These are phyloP conservation scores for Allantophomopsis lycopodina DNA, from an alignment of 2,329 filamentous ascomycete species.

Conservation along the genomic window DNA sequence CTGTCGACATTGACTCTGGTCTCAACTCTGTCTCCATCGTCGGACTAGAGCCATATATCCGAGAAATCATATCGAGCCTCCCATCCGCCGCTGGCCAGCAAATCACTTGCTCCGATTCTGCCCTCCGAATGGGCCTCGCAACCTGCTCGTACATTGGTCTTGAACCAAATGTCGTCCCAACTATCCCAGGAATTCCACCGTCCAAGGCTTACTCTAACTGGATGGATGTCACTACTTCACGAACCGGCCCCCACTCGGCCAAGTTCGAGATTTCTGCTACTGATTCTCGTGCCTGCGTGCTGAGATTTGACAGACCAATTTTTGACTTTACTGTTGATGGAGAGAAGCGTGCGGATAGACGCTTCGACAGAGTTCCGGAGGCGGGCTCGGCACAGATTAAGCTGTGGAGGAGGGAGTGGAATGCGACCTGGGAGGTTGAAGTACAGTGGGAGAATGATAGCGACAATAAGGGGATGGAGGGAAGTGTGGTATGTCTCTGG, in stretches of 20 bases:
- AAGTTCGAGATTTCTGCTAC: slow-evolving; percentile 52
- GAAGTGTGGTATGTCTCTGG: slow-evolving; percentile 70
- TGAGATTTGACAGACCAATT: slow-evolving; percentile 59
- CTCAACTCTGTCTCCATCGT: slow-evolving; percentile 54
- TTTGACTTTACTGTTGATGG: slow-evolving; percentile 49
- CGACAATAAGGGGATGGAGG: slow-evolving; percentile 32
- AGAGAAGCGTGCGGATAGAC: slow-evolving; percentile 40
- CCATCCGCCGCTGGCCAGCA: slow-evolving; percentile 55
- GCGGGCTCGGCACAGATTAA: slow-evolving; percentile 54
- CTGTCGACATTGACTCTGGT: slow-evolving; percentile 63
- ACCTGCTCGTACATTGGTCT: slow-evolving; percentile 63
- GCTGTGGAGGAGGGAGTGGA: slow-evolving; percentile 75
- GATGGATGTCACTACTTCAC: slow-evolving; percentile 50
- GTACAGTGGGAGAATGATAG: slow-evolving; percentile 42
- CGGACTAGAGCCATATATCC: slow-evolving; percentile 55
- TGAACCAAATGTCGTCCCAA: slow-evolving; percentile 45
- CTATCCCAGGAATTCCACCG: slow-evolving; percentile 24
- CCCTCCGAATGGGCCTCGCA: slow-evolving; percentile 33
- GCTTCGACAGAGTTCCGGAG: slow-evolving; percentile 50
- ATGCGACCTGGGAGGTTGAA: slow-evolving; percentile 57
- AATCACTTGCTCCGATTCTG: slow-evolving; percentile 33
- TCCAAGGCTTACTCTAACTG: slow-evolving; percentile 36
- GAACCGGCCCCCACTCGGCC: slow-evolving; percentile 32
- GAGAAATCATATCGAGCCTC: slow-evolving; percentile 50
- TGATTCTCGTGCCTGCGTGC: slow-evolving; percentile 67